Evolutionary conservation across 495 filamentous ascomycete genomes (phyloP).

Genomic region (Pseudevernia furfuracea): DNA sequence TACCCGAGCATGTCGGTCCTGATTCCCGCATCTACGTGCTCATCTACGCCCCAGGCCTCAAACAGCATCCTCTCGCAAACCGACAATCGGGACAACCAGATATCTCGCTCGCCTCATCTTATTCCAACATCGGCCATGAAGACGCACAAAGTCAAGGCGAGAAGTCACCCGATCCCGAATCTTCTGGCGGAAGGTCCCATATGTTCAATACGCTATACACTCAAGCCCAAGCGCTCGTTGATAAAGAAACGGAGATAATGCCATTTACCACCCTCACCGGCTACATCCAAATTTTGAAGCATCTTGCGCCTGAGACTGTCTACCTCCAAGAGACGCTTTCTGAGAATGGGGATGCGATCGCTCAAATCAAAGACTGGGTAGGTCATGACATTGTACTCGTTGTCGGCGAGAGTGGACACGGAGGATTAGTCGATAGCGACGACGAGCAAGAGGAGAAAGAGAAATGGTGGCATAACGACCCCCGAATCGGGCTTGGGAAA

Average conservation of each 20-base stretch:
- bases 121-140: constrained; percentile 75
- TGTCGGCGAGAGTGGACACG: constrained; percentile 73
- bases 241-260: constrained; percentile 76
- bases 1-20: constrained; percentile 63
- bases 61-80: constrained; percentile 47
- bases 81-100: constrained; percentile 42
- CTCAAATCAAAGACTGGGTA: constrained; percentile 74
- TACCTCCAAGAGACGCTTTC: constrained; percentile 76
- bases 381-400: constrained; percentile 77
- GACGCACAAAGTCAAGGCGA: constrained; percentile 63
- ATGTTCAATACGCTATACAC: constrained; percentile 69
- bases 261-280: constrained; percentile 74
- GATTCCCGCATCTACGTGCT: constrained; percentile 71
- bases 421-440: constrained; percentile 83
- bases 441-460: constrained; percentile 60
- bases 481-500: constrained; percentile 74
- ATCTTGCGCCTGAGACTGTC: constrained; percentile 71
- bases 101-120: constrained; percentile 71
- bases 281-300: constrained; percentile 74
- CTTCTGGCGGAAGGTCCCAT: constrained; percentile 31
- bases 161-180: constrained; percentile 39
- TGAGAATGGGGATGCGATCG: constrained; percentile 61
- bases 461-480: constrained; percentile 77
- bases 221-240: constrained; percentile 67
- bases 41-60: constrained; percentile 77